Conservation (phyloP, 2,329 filamentous ascomycete genomes). For the Juglanconis sp. region DNA sequence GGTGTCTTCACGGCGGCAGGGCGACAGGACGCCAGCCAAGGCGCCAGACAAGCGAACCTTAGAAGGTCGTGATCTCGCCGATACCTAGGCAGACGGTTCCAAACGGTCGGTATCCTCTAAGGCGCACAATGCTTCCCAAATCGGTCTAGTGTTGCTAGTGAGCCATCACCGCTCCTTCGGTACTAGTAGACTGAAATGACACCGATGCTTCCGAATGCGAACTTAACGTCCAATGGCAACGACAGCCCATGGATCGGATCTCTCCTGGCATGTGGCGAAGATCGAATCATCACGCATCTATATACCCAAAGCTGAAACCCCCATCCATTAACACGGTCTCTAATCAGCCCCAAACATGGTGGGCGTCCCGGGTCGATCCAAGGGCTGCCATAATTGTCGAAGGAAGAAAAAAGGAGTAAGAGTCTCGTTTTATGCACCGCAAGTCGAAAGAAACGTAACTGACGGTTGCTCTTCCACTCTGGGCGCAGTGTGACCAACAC, state of each 20-base stretch:
- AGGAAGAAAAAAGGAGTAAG: constrained; percentile 14
- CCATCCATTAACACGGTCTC: too few species aligned
- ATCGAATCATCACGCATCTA: too few species aligned
- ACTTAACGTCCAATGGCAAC: not conserved
- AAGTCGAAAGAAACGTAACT: too few species aligned
- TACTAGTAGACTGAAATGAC: not conserved
- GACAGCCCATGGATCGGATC: not conserved
- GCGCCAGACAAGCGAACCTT: too few species aligned
- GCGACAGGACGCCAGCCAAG: too few species aligned
- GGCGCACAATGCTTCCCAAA: constrained; percentile 4
- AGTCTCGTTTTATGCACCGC: too few species aligned
- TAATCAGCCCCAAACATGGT: constrained; percentile 5
- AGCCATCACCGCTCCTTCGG: not conserved
- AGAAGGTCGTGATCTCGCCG: too few species aligned
- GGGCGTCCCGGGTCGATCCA: constrained; percentile 13
- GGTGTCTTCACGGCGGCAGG: too few species aligned
- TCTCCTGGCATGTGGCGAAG: not conserved
- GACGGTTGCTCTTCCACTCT: too few species aligned
- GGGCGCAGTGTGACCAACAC: constrained; percentile 21
- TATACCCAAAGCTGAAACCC: too few species aligned
- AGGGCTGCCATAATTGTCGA: constrained; percentile 8
- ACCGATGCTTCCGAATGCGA: not conserved
- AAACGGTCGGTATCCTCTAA: not conserved
- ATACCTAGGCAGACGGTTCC: too few species aligned
- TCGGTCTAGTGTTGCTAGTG: not conserved